Evolutionary conservation across 345 rosid genomes (phyloP).

Genomic region (Salix dunnii): DNA sequence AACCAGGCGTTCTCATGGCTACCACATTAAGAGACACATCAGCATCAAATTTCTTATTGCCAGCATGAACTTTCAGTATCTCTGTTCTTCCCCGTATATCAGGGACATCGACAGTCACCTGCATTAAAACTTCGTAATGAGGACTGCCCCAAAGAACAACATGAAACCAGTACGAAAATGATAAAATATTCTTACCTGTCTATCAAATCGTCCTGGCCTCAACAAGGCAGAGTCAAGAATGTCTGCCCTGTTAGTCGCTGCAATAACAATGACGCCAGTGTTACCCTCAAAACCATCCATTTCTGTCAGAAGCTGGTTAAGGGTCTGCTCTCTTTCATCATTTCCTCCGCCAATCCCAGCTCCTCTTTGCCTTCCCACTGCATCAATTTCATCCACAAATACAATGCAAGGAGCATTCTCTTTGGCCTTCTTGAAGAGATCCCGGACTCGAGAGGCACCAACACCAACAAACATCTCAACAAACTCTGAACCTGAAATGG

Average conservation of each 20-base stretch:
- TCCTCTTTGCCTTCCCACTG: conserved; percentile 95
- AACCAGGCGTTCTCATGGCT: conserved; percentile 98
- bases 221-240: conserved; percentile 88
- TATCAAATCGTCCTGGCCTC: conserved; percentile 94
- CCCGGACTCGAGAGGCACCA: conserved; percentile 94
- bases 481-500: conserved; percentile 95
- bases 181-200: conserved; percentile 52
- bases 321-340: conserved; percentile 97
- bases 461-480: conserved; percentile 99
- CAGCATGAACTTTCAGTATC: conserved; percentile 78
- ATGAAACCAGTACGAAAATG: neutral
- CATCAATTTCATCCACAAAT: conserved; percentile 98
- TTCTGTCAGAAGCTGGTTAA: conserved; percentile 91
- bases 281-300: conserved; percentile 99
- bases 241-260: conserved; percentile 93
- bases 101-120: conserved; percentile 94
- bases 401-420: conserved; percentile 96
- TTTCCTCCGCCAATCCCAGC: conserved; percentile 97
- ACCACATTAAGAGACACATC: conserved; percentile 89
- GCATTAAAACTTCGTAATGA: conserved; percentile 30
- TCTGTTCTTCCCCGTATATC: conserved; percentile 86
- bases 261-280: conserved; percentile 86
- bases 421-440: conserved; percentile 92
- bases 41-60: conserved; percentile 83
- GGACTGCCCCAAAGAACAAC: neutral